Evolutionary conservation across 2,329 filamentous ascomycete genomes (phyloP).

Genomic region (Cytospora chrysosperma): DNA sequence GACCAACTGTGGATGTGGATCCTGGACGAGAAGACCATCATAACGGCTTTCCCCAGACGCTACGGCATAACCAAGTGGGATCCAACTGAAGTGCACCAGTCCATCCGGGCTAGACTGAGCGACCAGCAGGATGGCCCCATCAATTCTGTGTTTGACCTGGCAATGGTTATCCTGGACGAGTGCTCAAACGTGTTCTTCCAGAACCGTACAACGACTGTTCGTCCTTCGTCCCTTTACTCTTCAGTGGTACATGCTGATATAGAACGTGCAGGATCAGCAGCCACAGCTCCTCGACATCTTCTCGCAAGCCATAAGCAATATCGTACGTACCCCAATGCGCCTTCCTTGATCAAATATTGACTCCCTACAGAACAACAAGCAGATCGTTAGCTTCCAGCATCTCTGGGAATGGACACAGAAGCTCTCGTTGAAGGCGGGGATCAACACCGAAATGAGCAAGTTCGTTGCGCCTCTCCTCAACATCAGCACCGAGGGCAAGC

Average conservation of each 20-base stretch:
- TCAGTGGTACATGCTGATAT: neutral
- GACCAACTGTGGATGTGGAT: conserved; percentile 26
- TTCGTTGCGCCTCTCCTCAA: conserved; percentile 34
- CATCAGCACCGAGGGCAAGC: conserved; percentile 41
- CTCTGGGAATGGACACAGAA: conserved; percentile 37
- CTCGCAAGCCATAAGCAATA: conserved; percentile 39
- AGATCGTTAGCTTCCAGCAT: conserved; percentile 37
- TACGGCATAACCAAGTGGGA: conserved; percentile 21
- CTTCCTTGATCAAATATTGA: neutral
- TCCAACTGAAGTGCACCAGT: conserved; percentile 26
- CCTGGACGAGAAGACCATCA: conserved; percentile 21
- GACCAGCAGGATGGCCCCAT: conserved; percentile 22
- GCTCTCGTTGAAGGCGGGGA: neutral
- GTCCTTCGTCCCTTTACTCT: neutral
- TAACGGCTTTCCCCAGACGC: conserved; percentile 18
- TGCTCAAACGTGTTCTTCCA: conserved; percentile 27
- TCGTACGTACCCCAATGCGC: conserved; percentile 35
- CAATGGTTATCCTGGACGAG: conserved; percentile 27
- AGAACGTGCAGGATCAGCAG: neutral
- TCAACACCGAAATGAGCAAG: neutral
- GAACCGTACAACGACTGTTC: conserved; percentile 20
- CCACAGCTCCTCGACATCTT: conserved; percentile 30
- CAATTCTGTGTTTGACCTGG: conserved; percentile 26
- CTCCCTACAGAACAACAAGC: conserved; percentile 19
- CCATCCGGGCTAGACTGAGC: conserved; percentile 21